Evolutionary conservation across 2,329 filamentous ascomycete genomes (phyloP), one percentile per base, ranked within the genome.

Genomic region (Fusarium luffae): DNA sequence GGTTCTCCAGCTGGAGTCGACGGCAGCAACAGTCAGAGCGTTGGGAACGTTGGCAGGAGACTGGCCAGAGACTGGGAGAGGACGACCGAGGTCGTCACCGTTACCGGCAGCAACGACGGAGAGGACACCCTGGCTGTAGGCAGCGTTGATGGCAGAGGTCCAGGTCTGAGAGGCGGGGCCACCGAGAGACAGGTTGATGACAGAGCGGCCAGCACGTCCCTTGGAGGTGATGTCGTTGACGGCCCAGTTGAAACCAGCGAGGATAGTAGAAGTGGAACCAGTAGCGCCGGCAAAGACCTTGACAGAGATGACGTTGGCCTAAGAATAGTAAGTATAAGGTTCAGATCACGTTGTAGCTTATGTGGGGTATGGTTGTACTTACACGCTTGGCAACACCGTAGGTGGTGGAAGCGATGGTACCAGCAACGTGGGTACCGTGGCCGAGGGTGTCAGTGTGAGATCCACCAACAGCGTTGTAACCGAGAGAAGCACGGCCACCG

Each of bases 1-100:
- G 40, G 78, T 77, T 55, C 73, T 66, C 69, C 85, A 82, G 57
- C 63, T 71, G 21, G 59, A 71, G 68, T 79, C 77, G 46, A 80
- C 81, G 42, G 85, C 82, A 54, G 82, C 85, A 46, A 87, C 84
- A 7, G 85, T 87, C 73, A 85, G 82, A 49, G 81, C 85, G 37
- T 76, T 75, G 8, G 82, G 54, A 32, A 79, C 82, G 8, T 80
- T 83, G 58, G 84, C 82, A 3, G 84, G 84, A 18, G 84, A 86
- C 69, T 76, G 80, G 74, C 75, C 76, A 32, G 78, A 74, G 2
- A 84, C 83, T 63, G 85, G 78, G 6, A 69, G 71, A 42, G 74
- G 74, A 43, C 50, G 57, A 19, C 71, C 72, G 4, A 41, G 30
- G 1, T 4, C 63, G 55, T 79, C 79, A 52, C 76, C 76, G 67